Conservation (phyloP, 805 yeast species). For the Pichia pseudocactophila region DNA sequence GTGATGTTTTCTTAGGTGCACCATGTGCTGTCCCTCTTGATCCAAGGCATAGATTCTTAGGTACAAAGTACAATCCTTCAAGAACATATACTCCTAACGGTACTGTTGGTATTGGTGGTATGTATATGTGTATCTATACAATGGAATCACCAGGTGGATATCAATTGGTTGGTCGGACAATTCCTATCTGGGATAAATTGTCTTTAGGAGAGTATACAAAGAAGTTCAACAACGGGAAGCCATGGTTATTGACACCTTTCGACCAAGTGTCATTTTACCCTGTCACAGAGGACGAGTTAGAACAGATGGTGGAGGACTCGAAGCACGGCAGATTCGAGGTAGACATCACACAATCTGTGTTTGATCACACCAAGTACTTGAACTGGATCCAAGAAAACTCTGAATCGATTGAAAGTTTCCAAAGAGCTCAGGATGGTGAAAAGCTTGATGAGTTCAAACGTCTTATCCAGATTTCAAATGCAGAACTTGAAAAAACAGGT, state of each 20-base stretch:
- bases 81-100: constrained; percentile 96
- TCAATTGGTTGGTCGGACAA: constrained; percentile 91
- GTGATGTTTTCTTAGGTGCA: constrained; percentile 96
- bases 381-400: constrained; percentile 69
- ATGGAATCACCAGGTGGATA: constrained; percentile 99
- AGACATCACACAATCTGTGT: constrained; percentile 65
- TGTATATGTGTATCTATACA: constrained; percentile 97
- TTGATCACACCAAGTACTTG: constrained; percentile 73
- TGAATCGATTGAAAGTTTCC: constrained; percentile 63
- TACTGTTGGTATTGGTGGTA: constrained; percentile 96
- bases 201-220: constrained; percentile 58
- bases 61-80: constrained; percentile 92
- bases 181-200: constrained; percentile 96
- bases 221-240: constrained; percentile 39
- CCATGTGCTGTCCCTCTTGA: constrained; percentile 98
- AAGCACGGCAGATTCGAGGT: constrained; percentile 74
- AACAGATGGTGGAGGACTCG: constrained; percentile 58
- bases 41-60: constrained; percentile 88
- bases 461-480: constrained; percentile 72
- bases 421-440: constrained; percentile 63
- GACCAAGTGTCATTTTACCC: constrained; percentile 95
- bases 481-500: constrained; percentile 54
- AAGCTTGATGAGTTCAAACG: constrained; percentile 79
- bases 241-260: constrained; percentile 88
- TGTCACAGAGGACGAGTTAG: constrained; percentile 77